Evolutionary conservation across 164 flowering plant genomes (phyloP), one percentile per base, ranked within the genome.

Genomic region (Piper betle): DNA sequence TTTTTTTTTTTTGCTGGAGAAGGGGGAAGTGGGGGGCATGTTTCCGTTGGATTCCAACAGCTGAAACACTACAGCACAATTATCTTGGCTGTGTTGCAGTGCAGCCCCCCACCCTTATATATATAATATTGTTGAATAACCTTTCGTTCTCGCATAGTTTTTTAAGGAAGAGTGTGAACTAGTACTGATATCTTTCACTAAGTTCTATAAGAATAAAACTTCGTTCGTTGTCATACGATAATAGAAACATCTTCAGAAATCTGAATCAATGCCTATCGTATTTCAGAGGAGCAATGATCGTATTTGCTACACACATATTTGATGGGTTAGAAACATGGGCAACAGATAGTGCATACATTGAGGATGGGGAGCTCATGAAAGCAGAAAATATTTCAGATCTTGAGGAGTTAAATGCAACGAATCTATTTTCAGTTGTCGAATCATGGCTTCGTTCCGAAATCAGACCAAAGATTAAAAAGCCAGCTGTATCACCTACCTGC

Each of bases 241-340:
- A n/a, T n/a, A 19, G 38, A 20, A 17, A 10, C 39, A 59, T n/a
- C 15, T 53, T 63, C 43, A 11, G 9, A 12, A 12, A 39, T 37
- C 43, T 46, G 39, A 39, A 37, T 10, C 9, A 55, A 13, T 17
- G 13, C 39, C 17, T 41, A 13, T 9, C 9, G 10, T 42, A 53
- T 8, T 13, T 61, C 55, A 93, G 99, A 77, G 97, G 97, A 72
- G 96, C 99, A 33, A 91, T 96, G 16, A 81, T 94, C 71, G 91
- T 94, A 15, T 94, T 91, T 78, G 96, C 99, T 59, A 94, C 97
- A 42, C 99, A 88, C 69, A 94, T 94, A 13, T 94, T 94, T 71
- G 99, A 94, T 78, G 99, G 97, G 9, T 70, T 90, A 70, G 99
- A 90, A 75, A 80, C 92, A 56, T 93, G 99, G 99, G 97, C 97